Evolutionary conservation across 192 early-diverging fungal genomes (phyloP).

Genomic region (Umbelopsis vinacea): DNA sequence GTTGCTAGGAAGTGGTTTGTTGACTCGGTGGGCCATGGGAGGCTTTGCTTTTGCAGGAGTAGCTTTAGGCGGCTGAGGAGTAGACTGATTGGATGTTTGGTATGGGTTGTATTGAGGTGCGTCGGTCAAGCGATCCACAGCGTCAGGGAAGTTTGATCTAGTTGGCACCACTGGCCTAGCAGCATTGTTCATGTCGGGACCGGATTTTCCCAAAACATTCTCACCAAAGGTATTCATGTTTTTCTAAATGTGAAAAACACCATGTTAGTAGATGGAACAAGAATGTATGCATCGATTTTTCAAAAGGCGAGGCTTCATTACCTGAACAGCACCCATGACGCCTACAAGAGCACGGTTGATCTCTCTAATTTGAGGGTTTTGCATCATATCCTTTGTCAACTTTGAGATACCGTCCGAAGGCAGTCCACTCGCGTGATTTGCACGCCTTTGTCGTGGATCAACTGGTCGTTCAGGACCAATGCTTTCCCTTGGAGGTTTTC

Average conservation of each 20-base stretch:
- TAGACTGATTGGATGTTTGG: background rate
- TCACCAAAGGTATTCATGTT: constrained; percentile 44
- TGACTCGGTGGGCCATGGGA: background rate
- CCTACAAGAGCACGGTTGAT: constrained; percentile 60
- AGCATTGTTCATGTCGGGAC: background rate
- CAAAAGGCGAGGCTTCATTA: constrained; percentile 1
- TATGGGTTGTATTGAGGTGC: constrained; percentile 30
- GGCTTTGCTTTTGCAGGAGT: constrained; percentile 32
- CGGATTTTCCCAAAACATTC: constrained; percentile 32
- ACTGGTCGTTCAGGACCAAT: background rate
- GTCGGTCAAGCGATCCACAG: constrained; percentile 16
- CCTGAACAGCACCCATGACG: constrained; percentile 49
- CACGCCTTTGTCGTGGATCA: constrained; percentile 19
- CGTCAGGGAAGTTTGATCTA: constrained; percentile 9
- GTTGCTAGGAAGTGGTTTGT: background rate
- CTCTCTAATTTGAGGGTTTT: constrained; percentile 52
- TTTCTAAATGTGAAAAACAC: constrained; percentile 22
- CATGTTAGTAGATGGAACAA: background rate
- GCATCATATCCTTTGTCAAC: constrained; percentile 58
- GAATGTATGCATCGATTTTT: background rate
- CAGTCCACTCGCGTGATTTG: constrained; percentile 17
- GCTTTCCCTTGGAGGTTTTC: constrained; percentile 41
- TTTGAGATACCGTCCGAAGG: constrained; percentile 24
- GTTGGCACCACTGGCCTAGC: too few species aligned
- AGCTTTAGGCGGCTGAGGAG: constrained; percentile 21